These are phyloP conservation scores for Xylaria sp. DNA, from an alignment of 2,329 filamentous ascomycete species.

Conservation along the genomic window DNA sequence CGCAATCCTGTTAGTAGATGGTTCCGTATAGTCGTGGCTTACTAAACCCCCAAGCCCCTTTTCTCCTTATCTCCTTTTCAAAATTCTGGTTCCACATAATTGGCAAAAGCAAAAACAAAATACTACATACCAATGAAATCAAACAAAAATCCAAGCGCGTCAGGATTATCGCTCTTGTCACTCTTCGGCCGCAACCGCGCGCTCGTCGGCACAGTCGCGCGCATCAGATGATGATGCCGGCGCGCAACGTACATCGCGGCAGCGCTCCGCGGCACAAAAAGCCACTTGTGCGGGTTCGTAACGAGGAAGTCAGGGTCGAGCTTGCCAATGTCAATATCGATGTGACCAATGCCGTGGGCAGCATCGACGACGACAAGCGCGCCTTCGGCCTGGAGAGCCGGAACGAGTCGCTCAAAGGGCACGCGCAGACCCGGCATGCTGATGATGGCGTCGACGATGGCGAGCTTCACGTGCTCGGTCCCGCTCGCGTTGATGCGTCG, in stretches of 20 bases:
- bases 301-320: conserved; percentile 63
- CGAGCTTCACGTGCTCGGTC: conserved; percentile 47
- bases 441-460: conserved; percentile 61
- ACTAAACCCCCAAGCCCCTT: not conserved
- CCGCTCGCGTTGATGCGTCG: conserved; percentile 27
- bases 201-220: conserved; percentile 59
- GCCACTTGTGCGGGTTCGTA: conserved; percentile 64
- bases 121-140: conserved; percentile 28
- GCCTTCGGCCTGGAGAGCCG: conserved; percentile 48
- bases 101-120: conserved; percentile 5
- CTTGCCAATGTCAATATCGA: conserved; percentile 51
- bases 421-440: conserved; percentile 59
- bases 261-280: conserved; percentile 59
- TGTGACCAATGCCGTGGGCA: conserved; percentile 60
- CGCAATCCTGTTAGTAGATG: not conserved
- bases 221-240: conserved; percentile 56
- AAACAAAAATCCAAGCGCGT: conserved; percentile 33
- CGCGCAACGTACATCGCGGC: conserved; percentile 58
- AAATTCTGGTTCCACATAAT: not conserved
- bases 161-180: not conserved
- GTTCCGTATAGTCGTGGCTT: not conserved
- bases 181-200: conserved; percentile 49
- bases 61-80: not conserved
- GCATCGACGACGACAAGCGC: conserved; percentile 59
- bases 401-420: conserved; percentile 53